These are phyloP conservation scores for Cinnamomum chago DNA, from an alignment of 164 flowering plant genomes.

Conservation along the genomic window DNA sequence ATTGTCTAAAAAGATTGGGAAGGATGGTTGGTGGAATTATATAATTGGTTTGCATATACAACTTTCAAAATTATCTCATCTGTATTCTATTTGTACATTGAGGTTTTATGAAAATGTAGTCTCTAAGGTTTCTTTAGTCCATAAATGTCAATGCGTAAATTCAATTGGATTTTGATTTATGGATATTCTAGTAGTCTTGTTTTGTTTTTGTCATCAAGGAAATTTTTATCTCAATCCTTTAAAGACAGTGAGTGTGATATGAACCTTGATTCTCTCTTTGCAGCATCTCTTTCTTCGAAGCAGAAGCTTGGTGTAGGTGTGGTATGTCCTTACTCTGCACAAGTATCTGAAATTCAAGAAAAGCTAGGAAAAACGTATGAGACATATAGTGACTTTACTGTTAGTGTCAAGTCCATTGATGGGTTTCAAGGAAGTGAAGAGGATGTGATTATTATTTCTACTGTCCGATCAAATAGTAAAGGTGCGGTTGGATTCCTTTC, in stretches of 20 bases:
- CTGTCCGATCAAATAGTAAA: constrained; percentile 41
- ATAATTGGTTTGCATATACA: too few species aligned
- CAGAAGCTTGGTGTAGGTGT: constrained; percentile 52
- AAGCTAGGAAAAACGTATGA: constrained; percentile 34
- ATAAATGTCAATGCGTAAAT: too few species aligned
- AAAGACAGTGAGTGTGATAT: background rate
- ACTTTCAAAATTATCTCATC: too few species aligned
- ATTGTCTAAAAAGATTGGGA: too few species aligned
- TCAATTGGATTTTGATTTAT: too few species aligned
- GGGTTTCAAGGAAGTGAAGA: constrained; percentile 66
- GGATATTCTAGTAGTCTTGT: too few species aligned
- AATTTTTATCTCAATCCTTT: background rate
- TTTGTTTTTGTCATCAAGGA: background rate
- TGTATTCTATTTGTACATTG: too few species aligned
- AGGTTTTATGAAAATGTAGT: too few species aligned
- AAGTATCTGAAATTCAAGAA: constrained; percentile 39
- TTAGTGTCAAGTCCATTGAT: constrained; percentile 49
- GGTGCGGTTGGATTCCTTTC: constrained; percentile 49
- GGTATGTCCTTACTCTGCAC: constrained; percentile 62
- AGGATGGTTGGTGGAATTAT: too few species aligned
- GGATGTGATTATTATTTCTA: constrained; percentile 50
- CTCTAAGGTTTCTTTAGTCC: too few species aligned
- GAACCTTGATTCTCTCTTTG: constrained; percentile 1
- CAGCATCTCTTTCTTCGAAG: constrained; percentile 19
- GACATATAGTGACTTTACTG: constrained; percentile 20